Evolutionary conservation across 495 filamentous ascomycete species (phyloP), one percentile per base, ranked within the genome.

Genomic region (Penicillium soppii): DNA sequence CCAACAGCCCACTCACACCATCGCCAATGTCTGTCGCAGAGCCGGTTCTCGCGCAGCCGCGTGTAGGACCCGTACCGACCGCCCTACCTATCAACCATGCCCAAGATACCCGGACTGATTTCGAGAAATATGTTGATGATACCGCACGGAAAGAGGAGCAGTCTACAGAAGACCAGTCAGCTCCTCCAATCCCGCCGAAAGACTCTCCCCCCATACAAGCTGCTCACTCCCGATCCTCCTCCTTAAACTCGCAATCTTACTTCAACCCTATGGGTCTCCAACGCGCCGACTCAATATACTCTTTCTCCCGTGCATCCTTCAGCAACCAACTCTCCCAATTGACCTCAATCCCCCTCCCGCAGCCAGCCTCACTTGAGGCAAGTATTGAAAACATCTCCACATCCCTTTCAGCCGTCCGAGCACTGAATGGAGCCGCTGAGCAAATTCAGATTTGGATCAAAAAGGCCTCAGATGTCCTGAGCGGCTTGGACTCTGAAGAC

Each of bases 361-460:
- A 94, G 58, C 86, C 92, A n/a, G 77, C 82, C 13, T 83, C 85
- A 10, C 75, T 98, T 12, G 88, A 88, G 16, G 85, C 82, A 23
- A 90, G 84, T 59, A 90, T 98, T 39, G 81, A 87, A 6, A 83
- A 85, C 4, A 92, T 96, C 46, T 81, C 90, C 10, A 94, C 85
- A 1, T 89, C 91, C 4, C 83, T 85, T 33, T 82, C 82, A 7
- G 94, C 92, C 5, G 82, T 88, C 5, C 83, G 81, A 41, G 89
- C 88, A 0, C 73, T 98, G 47, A 83, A 86, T 50, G 82, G 82
- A 43, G 87, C 92, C 8, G 90, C 92, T 19, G 88, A 92, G 45
- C 90, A 96, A 67, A 97, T 98, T 43, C 82, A 85, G 38, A 84
- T 84, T 47, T 97, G 94, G 94, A 92, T 97, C 51, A 78, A 80